Evolutionary conservation across 2,329 filamentous ascomycete species (phyloP).

Genomic region (Colletotrichum eremochloae): DNA sequence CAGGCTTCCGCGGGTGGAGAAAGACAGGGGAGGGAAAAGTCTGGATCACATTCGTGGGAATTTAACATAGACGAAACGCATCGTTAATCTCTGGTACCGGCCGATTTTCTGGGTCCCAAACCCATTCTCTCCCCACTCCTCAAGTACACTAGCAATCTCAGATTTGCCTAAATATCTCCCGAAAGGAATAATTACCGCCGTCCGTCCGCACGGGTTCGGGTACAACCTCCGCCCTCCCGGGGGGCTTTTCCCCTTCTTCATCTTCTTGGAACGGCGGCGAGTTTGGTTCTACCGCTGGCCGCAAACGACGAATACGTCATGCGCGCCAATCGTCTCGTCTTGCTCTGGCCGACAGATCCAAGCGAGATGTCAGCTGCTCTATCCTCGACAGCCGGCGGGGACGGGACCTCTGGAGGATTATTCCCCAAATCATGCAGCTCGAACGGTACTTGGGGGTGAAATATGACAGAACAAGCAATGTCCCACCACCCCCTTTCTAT

Average conservation of each 20-base stretch:
- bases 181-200: neutral
- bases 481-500: no score
- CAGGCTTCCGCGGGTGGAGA: neutral
- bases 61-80: conserved; percentile 10
- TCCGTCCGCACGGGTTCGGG: neutral
- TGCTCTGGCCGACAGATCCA: neutral
- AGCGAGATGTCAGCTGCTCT: neutral
- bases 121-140: no score
- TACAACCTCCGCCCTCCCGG: neutral
- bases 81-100: conserved; percentile 2
- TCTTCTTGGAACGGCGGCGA: neutral
- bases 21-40: neutral
- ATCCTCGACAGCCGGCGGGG: neutral
- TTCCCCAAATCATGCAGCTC: neutral
- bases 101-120: conserved; percentile 1
- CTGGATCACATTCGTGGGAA: conserved; percentile 21
- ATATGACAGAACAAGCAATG: neutral
- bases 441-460: neutral
- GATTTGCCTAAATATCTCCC: conserved; percentile 1
- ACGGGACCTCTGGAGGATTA: neutral
- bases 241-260: neutral
- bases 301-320: neutral
- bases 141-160: no score
- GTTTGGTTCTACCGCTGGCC: neutral
- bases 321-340: conserved; percentile 5